Conservation (phyloP, 352 stramenopile genomes). For the Globisporangium perplexum region DNA sequence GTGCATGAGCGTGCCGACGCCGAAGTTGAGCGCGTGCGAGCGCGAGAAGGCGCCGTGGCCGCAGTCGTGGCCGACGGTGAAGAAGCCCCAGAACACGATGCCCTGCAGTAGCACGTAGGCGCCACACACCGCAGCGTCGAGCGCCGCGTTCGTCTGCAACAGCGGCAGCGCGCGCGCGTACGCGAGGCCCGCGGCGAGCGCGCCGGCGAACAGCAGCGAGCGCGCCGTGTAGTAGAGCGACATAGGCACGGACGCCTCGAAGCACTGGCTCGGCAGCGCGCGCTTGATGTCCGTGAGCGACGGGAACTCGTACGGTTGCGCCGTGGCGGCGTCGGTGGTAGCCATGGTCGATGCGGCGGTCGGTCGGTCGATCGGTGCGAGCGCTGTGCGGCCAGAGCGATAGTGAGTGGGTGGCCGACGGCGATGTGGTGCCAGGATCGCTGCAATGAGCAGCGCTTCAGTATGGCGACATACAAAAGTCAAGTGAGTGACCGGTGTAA, state of each 20-base stretch:
- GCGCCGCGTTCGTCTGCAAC: slow-evolving; percentile 22
- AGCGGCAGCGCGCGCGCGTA: slow-evolving; percentile 34
- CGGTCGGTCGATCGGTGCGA: slow-evolving; percentile 1
- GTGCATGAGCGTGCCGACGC: slow-evolving; percentile 70
- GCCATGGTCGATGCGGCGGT: slow-evolving; percentile 8
- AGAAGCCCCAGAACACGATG: slow-evolving; percentile 82
- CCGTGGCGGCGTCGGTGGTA: background rate
- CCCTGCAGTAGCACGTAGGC: slow-evolving; percentile 69
- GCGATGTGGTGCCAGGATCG: background rate
- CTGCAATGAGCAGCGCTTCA: background rate
- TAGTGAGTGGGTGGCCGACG: slow-evolving; percentile 2
- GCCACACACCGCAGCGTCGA: slow-evolving; percentile 42
- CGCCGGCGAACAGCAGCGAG: slow-evolving; percentile 36
- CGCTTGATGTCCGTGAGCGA: slow-evolving; percentile 81
- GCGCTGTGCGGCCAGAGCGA: background rate
- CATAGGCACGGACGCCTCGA: slow-evolving; percentile 60
- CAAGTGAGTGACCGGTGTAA: background rate
- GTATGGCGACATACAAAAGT: background rate
- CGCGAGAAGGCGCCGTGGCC: slow-evolving; percentile 77
- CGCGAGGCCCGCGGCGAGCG: slow-evolving; percentile 36
- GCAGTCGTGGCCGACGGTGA: slow-evolving; percentile 77
- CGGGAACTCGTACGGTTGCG: slow-evolving; percentile 51
- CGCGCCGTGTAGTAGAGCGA: slow-evolving; percentile 75
- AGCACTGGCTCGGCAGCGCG: slow-evolving; percentile 58
- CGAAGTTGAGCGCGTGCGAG: slow-evolving; percentile 74